Conservation (phyloP, 23 red algal genomes). For the Gracilaria domingensis region DNA sequence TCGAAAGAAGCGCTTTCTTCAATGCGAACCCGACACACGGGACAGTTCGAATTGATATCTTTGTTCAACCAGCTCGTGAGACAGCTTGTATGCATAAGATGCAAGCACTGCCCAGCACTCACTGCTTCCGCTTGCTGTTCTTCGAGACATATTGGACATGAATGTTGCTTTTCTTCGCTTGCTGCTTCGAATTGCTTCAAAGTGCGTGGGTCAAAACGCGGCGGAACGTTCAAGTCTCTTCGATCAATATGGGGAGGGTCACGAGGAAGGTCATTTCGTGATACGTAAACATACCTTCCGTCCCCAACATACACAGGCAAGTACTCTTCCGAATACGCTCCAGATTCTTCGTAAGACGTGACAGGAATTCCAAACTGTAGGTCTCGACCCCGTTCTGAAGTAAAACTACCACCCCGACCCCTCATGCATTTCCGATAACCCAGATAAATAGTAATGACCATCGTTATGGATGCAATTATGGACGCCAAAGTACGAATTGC, state of each 20-base stretch:
- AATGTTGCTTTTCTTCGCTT: neutral
- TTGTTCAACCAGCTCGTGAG: conserved; percentile 58
- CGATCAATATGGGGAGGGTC: neutral
- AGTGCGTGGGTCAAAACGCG: neutral
- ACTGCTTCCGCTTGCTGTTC: conserved; percentile 46
- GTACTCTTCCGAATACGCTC: neutral
- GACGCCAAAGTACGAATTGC: conserved; percentile 28
- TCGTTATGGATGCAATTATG: conserved; percentile 16
- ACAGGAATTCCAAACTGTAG: neutral
- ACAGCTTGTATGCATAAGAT: conserved; percentile 56
- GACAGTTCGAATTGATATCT: conserved; percentile 43
- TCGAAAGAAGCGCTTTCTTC: conserved; percentile 23
- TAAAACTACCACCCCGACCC: conserved; percentile 1
- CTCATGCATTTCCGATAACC: conserved; percentile 19
- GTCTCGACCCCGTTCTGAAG: neutral
- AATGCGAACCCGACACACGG: conserved; percentile 50
- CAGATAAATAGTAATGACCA: conserved; percentile 10
- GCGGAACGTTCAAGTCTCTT: neutral
- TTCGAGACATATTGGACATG: conserved; percentile 71
- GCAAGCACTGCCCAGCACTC: conserved; percentile 60
- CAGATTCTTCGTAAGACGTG: neutral
- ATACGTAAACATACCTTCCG: conserved; percentile 28
- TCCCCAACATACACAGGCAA: conserved; percentile 33
- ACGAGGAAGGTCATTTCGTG: conserved; percentile 33
- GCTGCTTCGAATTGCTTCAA: conserved; percentile 14